Conservation (phyloP, 768 basidiomycete genomes). For the Pleurotus salmoneostramineus region DNA sequence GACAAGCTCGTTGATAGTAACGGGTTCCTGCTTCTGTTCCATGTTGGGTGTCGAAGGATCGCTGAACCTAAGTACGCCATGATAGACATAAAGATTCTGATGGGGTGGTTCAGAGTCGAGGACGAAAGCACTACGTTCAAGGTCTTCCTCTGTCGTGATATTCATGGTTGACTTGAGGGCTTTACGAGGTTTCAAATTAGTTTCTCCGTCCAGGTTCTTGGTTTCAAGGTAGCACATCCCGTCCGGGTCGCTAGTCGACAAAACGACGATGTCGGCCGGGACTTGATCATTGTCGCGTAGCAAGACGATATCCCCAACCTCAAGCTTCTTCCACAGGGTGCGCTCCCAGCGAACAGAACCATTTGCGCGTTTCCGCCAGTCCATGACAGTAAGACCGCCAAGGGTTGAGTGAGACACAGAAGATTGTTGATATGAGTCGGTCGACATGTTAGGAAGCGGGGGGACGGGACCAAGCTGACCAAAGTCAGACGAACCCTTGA, state of each 20-base stretch:
- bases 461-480: conserved; percentile 29
- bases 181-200: conserved; percentile 87
- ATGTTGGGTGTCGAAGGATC: conserved; percentile 38
- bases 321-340: conserved; percentile 97
- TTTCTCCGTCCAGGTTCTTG: conserved; percentile 97
- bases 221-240: conserved; percentile 95
- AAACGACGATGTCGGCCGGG: conserved; percentile 91
- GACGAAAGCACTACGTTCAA: conserved; percentile 82
- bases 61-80: conserved; percentile 77
- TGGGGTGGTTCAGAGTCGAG: conserved; percentile 94
- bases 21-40: conserved; percentile 58
- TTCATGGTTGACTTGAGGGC: conserved; percentile 71
- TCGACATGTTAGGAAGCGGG: not conserved
- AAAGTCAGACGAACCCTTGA: conserved; percentile 31
- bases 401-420: conserved; percentile 49
- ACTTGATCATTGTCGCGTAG: conserved; percentile 94
- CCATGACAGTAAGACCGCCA: conserved; percentile 59
- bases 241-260: conserved; percentile 89
- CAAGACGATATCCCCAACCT: conserved; percentile 94
- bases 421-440: conserved; percentile 54
- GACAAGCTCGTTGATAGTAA: conserved; percentile 90
- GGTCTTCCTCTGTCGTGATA: conserved; percentile 83
- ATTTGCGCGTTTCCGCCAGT: conserved; percentile 63
- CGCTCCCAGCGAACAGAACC: conserved; percentile 89
- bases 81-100: conserved; percentile 89